Base-by-base conservation (phyloP, 768 basidiomycete genomes). In the Russula olivacea region DNA sequence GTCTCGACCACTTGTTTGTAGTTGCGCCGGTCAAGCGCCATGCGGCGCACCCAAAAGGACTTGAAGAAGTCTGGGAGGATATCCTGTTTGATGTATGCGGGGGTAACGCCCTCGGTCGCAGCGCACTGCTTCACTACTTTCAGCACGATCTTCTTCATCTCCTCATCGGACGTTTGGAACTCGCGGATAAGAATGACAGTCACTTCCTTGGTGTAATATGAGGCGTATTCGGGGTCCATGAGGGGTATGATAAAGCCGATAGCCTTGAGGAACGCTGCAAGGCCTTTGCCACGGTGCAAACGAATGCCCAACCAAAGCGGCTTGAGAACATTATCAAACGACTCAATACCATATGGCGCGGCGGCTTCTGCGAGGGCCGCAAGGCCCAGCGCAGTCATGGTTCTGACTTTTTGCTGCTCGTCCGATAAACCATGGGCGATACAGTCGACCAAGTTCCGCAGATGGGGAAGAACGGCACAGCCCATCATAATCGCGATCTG, bases 401-500 rank as follows among this genome's bases (percentile, higher is more conserved):
- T 97, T 68, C 91, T 81, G 55, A 97, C 94, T 71, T 97, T 97
- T 74, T 95, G 93, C 75, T 97, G 94, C 69, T 97, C 94, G 70
- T 97, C 94, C 50, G 90, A 85, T 55, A 95, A 77, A 43, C 93
- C 94, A 71, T 92, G 90, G 55, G 95, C 93, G 55, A 99, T 93
- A 67, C 96, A 93, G 65, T 95, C 92, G 28, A 99, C 97, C 49
- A 99, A 80, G 71, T 98, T 98, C 54, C 95, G 89, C 45, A 99
- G 80, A 75, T 98, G 97, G 17, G 97, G 97, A 1, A 99, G 83
- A 25, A 98, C 93, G 19, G 96, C 96, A 69, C 97, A 98, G 19
- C 96, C 96, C 95, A 98, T 98, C 95, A 98, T 98, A 71, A 98
- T 96, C 21, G 97, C 96, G 55, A 99, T 98, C 74, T 98, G 97